Base-by-base conservation (phyloP, 129 eudicot genomes). In the Ambrosia trifida region DNA sequence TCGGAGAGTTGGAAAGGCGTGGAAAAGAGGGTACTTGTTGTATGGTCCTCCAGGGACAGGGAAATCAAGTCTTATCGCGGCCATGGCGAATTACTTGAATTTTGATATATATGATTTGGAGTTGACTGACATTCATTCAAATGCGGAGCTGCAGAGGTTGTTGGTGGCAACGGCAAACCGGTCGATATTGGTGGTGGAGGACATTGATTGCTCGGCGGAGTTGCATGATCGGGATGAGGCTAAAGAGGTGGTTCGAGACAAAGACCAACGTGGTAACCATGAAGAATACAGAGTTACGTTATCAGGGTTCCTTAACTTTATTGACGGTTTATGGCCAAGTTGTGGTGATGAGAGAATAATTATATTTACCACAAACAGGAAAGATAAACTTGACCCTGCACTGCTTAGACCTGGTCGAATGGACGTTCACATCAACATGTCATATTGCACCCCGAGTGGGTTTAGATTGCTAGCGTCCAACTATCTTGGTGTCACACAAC, bases 391-490 rank as follows among this genome's bases (percentile, higher is more conserved):
- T 1, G 95, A 87, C 50, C 91, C 91, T 0, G 97, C 91, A 0
- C 70, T 91, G 41, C 19, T 91, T 43, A 87, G 92, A 2, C 95
- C 95, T 3, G 97, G 97, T 3, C 89, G 97, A 0, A 91, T 91
- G 97, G 97, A 91, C 46, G 72, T 91, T 79, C 97, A 91, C 70
- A 82, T 88, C n/a, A 80, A 87, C 83, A 83, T 91, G 95, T 91
- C 97, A 0, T 91, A 87, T 28, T 87, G 88, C 78, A 85, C 89
- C 3, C 81, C 86, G 0, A 35, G 78, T n/a, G 95, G 95, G 7
- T 91, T 91, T 58, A 78, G 73, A 32, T 53, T 82, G 33, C 77
- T 88, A 7, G 95, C 87, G 4, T 51, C 69, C 3, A 91, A 91
- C 72, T 91, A 91, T 70, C 86, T 87, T 18, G 84, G 84, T 3